These are phyloP conservation scores for Botryotinia calthae DNA, from an alignment of 2,329 filamentous ascomycete species.

Conservation along the genomic window DNA sequence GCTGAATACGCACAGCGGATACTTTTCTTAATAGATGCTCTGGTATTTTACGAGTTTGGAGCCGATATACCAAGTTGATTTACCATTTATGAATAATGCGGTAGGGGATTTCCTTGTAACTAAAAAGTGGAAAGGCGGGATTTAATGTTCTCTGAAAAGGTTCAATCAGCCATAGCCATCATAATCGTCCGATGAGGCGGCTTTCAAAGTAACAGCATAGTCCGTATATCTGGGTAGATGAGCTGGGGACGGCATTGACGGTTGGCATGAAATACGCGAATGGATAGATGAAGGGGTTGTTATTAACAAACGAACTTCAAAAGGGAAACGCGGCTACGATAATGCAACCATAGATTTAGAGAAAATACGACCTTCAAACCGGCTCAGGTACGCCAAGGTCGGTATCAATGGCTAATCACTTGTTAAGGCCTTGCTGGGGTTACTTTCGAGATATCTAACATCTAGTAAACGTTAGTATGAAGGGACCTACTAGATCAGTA, in stretches of 20 bases:
- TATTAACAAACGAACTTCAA: constrained; percentile 1
- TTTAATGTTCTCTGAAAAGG: background rate
- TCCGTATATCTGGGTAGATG: background rate
- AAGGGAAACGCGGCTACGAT: constrained; percentile 9
- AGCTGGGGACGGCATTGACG: background rate
- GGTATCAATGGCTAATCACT: background rate
- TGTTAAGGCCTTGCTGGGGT: background rate
- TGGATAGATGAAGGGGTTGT: constrained; percentile 11
- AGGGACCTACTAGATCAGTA: background rate
- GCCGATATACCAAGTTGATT: constrained; percentile 1
- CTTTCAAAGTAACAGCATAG: background rate
- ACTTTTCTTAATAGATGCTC: constrained; percentile 11
- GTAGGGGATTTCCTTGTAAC: constrained; percentile 16
- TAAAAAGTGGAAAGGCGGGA: constrained; percentile 7
- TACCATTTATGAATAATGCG: background rate
- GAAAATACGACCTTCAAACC: background rate
- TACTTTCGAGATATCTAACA: background rate
- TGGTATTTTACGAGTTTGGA: background rate
- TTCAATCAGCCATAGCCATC: constrained; percentile 2
- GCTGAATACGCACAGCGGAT: constrained; percentile 17
- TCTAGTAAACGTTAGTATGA: background rate
- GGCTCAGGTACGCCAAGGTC: background rate
- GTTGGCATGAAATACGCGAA: constrained; percentile 7
- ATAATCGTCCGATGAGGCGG: constrained; percentile 15
- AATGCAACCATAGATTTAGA: background rate